Conservation (phyloP, 208 protist species). For the Leishmania tropica region DNA sequence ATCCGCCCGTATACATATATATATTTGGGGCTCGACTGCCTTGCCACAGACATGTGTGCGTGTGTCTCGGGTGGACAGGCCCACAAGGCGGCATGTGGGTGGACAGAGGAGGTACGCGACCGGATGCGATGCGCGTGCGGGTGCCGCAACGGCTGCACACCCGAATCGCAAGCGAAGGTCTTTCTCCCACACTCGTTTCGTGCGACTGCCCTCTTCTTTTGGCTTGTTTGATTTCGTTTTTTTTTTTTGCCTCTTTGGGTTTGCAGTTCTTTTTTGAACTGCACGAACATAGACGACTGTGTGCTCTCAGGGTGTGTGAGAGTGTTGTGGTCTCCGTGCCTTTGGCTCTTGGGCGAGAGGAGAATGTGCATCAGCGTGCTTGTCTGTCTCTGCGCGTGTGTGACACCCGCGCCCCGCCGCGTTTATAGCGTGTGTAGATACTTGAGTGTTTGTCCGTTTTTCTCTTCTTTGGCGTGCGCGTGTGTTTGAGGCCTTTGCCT, state of each 20-base stretch:
- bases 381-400: neutral
- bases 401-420: neutral
- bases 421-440: neutral
- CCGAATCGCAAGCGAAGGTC: neutral
- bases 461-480: neutral
- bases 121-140: neutral
- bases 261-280: neutral
- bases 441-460: neutral
- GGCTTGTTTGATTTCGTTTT: no score
- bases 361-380: neutral
- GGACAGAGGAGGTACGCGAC: neutral
- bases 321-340: neutral
- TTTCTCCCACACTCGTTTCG: neutral
- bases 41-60: neutral
- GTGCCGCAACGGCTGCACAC: neutral
- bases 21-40: neutral
- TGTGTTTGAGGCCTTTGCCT: neutral
- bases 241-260: neutral
- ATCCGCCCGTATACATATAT: conserved; percentile 5
- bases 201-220: neutral
- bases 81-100: neutral
- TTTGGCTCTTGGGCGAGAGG: neutral
- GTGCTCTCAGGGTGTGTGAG: neutral
- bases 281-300: neutral
- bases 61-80: neutral